Conservation (phyloP, 2,329 filamentous ascomycete genomes). For the Sporothrix protearum region DNA sequence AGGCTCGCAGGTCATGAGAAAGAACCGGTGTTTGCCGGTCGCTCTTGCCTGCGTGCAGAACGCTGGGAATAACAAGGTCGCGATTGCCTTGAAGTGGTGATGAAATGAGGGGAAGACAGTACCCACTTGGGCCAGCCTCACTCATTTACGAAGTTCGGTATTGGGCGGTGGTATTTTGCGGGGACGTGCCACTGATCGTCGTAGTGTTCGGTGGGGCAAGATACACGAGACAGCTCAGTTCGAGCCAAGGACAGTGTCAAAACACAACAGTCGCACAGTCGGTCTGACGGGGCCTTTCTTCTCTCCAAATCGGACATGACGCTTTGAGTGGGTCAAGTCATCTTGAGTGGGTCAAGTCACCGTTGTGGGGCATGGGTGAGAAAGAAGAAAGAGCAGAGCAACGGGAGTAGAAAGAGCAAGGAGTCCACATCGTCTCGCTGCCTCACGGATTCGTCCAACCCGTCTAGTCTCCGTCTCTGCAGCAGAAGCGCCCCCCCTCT, state of each 20-base stretch:
- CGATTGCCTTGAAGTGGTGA: not conserved
- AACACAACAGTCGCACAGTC: not conserved
- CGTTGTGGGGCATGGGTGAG: not conserved
- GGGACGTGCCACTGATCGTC: not conserved
- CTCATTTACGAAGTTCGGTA: too few species aligned
- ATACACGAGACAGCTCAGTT: too few species aligned
- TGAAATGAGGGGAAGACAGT: not conserved
- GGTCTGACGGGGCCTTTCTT: not conserved
- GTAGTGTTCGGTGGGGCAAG: not conserved
- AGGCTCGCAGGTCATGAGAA: not conserved
- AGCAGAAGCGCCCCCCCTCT: not conserved
- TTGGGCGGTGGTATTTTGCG: not conserved
- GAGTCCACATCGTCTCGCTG: not conserved
- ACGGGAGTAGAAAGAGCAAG: not conserved
- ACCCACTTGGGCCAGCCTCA: not conserved
- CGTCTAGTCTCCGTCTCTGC: not conserved
- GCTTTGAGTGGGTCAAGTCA: not conserved
- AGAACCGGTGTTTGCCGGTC: not conserved
- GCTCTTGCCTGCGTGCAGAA: not conserved
- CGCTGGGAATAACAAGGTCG: not conserved
- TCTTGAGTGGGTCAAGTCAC: not conserved
- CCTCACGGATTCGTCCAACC: not conserved
- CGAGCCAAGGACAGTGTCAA: not conserved
- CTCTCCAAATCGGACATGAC: slow-evolving; percentile 9
- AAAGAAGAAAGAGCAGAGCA: not conserved